These are phyloP conservation scores for Rhizopogon rudus DNA, from an alignment of 768 basidiomycete genomes.

Conservation along the genomic window DNA sequence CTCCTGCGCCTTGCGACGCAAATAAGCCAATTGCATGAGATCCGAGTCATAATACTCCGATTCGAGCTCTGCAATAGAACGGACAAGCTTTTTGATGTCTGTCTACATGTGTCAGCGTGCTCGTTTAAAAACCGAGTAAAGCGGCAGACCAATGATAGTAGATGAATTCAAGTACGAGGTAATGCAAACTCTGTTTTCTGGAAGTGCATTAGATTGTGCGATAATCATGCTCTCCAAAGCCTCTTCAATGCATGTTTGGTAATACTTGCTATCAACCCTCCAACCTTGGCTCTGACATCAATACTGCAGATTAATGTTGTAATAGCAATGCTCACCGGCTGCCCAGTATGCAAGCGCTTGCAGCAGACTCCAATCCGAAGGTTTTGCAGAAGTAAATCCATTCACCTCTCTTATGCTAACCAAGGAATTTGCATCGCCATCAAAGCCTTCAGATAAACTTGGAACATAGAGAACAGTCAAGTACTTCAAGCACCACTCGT, in stretches of 20 bases:
- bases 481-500: neutral
- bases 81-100: neutral
- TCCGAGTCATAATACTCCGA: conserved; percentile 20
- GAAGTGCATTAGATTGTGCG: conserved; percentile 8
- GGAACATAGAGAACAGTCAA: conserved; percentile 13
- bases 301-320: conserved; percentile 18
- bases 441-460: conserved; percentile 34
- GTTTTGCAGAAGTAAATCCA: conserved; percentile 23
- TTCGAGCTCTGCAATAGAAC: conserved; percentile 5
- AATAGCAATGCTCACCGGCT: conserved; percentile 17
- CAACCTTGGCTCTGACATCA: neutral
- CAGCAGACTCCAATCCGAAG: conserved; percentile 27
- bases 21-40: neutral
- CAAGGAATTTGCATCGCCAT: conserved; percentile 36
- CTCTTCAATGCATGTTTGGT: conserved; percentile 8
- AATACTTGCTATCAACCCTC: conserved; percentile 4
- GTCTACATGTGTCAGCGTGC: neutral
- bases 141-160: neutral
- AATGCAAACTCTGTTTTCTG: conserved; percentile 16
- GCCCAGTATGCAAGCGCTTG: conserved; percentile 32
- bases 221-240: conserved; percentile 18
- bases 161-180: conserved; percentile 20
- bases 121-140: neutral
- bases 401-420: conserved; percentile 32
- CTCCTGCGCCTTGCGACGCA: conserved; percentile 15